Evolutionary conservation across 768 basidiomycete species (phyloP), one percentile per base, ranked within the genome.

Genomic region (Pluteus cervinus): DNA sequence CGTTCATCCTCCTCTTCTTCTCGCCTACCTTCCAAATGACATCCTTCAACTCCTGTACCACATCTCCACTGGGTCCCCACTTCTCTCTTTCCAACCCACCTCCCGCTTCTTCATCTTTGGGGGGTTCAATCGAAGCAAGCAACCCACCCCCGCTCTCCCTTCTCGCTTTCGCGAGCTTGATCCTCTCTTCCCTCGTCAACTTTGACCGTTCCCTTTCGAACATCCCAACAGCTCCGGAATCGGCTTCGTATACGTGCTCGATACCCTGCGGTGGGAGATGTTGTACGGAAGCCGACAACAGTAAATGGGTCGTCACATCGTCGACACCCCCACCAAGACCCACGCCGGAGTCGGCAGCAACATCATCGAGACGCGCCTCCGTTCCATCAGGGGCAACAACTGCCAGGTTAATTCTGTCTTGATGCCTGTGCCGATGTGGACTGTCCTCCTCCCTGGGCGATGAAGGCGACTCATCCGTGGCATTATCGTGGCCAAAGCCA

Each of bases 11-110:
- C 42, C 81, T 61, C 54, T 78, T 65, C 50, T 69, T 67, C 58
- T 88, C 82, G 22, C 85, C 74, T 7, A 89, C 86, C 55, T 86
- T 82, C 83, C 82, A 86, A 21, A 89, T 89, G 8, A 89, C 86
- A 48, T 88, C 86, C 55, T 83, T 86, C 45, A 89, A 63, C 55
- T 89, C 86, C 54, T 86, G 78, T 4, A 89, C 84, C 24, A 89
- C 85, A 43, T 88, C 86, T 1, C 78, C 80, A 4, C 77, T 75
- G 5, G 82, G 85, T 0, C 82, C 84, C 80, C 81, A 80, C 40
- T 64, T 62, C 56, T 74, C 78, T 25, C 55, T 49, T 24, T 45
- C 33, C 22, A 38, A 33, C 31, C 32, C 39, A 14, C 34, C 46
- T 40, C 41, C 39, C 30, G 46, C 43, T 9, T 46, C 33, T n/a